Conservation (phyloP, 2,329 filamentous ascomycete genomes). For the Cryphonectria naterciae region DNA sequence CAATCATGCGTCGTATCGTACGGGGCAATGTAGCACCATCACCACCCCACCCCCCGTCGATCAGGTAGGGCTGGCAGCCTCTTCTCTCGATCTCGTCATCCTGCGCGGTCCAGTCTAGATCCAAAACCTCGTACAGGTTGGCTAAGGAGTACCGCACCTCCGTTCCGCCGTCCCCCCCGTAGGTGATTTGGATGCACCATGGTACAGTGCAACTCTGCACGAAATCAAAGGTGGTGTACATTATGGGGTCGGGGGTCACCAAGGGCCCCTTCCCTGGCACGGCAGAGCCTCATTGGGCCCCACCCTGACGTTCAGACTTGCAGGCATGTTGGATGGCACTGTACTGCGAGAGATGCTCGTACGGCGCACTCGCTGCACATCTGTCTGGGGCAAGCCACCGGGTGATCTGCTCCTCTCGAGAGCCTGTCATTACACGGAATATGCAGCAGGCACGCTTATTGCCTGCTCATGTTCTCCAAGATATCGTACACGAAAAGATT, state of each 20-base stretch:
- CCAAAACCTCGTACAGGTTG: neutral
- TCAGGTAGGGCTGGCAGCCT: neutral
- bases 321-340: neutral
- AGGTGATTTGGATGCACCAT: neutral
- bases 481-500: conserved; percentile 22
- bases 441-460: conserved; percentile 12
- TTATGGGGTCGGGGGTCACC: neutral
- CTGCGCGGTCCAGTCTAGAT: neutral
- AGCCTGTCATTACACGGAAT: conserved; percentile 2
- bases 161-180: no score
- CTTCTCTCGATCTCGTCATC: neutral
- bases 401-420: neutral
- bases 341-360: neutral
- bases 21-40: neutral
- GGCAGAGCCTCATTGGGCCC: conserved; percentile 20
- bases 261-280: neutral
- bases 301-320: neutral
- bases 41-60: neutral
- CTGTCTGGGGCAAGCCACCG: neutral
- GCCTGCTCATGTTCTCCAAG: conserved; percentile 3
- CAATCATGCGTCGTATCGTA: neutral
- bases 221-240: neutral
- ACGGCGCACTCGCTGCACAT: neutral
- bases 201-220: neutral
- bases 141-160: neutral